These are phyloP conservation scores for Borealophlyctis nickersoniae DNA, from an alignment of 192 early-diverging fungal genomes.

Conservation along the genomic window DNA sequence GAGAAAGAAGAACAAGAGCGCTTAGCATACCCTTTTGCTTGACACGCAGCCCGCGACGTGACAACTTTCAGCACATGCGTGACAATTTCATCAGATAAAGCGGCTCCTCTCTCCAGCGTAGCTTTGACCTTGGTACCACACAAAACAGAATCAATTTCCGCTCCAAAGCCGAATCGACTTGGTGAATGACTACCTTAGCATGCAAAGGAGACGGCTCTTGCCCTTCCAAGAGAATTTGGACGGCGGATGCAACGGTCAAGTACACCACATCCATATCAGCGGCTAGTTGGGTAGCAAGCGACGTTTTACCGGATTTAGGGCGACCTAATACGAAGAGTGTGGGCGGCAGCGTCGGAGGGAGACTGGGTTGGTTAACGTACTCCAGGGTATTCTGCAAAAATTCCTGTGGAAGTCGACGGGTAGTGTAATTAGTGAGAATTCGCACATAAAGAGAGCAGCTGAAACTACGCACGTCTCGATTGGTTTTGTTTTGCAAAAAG, in stretches of 20 bases:
- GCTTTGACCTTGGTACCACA: conserved; percentile 31
- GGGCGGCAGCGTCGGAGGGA: conserved; percentile 39
- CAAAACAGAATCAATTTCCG: too few species aligned
- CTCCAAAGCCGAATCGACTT: too few species aligned
- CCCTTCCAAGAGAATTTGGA: conserved; percentile 40
- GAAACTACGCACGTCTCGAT: too few species aligned
- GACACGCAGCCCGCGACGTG: conserved; percentile 37
- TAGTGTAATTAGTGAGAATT: neutral
- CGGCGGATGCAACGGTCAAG: conserved; percentile 33
- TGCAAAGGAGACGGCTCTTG: conserved; percentile 26
- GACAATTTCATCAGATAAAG: conserved; percentile 32
- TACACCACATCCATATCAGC: conserved; percentile 37
- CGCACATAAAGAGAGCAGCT: too few species aligned
- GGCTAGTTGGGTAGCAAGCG: conserved; percentile 28
- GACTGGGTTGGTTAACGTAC: conserved; percentile 29
- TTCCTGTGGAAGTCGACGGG: conserved; percentile 16
- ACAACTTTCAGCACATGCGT: conserved; percentile 36
- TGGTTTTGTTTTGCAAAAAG: conserved; percentile 29
- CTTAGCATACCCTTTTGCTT: conserved; percentile 34
- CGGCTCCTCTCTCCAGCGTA: conserved; percentile 30
- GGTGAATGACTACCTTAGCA: too few species aligned
- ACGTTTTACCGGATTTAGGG: conserved; percentile 46
- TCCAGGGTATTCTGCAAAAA: conserved; percentile 34
- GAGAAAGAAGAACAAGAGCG: conserved; percentile 1
- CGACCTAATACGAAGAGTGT: conserved; percentile 39